Base-by-base conservation (phyloP, 805 yeast genomes). In the Kuraishia hungarica region DNA sequence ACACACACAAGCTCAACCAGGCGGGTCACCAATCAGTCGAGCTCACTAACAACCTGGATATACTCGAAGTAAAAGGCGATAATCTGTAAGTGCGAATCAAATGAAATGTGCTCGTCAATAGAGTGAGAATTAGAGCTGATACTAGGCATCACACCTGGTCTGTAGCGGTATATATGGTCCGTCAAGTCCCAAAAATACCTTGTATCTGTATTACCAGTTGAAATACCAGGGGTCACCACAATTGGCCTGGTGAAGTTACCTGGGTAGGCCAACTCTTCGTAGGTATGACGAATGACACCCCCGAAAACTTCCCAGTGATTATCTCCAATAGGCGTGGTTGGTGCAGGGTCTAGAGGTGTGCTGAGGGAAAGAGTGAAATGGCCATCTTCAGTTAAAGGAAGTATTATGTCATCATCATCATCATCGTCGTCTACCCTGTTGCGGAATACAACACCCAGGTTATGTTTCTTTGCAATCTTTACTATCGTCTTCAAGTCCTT, bases 151-250 rank as follows among this genome's bases (percentile, higher is more conserved):
- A 76, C 78, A 19, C 43, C 43, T 7, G 46, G 54, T 51, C 77
- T 73, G 67, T 76, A 83, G 52, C 89, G 73, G 71, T 75, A 85
- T 55, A 85, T 82, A 61, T 83, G 76, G 20, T 70, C 63, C 2
- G 86, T 76, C 60, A 85, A 69, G 53, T 69, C 64, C 88, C 87
- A 82, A 67, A 82, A 84, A 62, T 75, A 72, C 53, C 72, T 69
- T 3, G 89, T 84, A 62, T 86, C 90, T 5, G 90, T 85, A 67
- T 84, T 84, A 10, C 84, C 89, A 75, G 67, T 59, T 67, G 68
- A 79, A 48, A 86, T 65, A 26, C 79, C 71, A 2, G 91, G 89
- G 2, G 86, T 74, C n/a, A 82, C 76, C 6, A 73, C 72, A 53
- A 76, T 60, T 39, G 77, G 77, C 62, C 76, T 80, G 57, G 72